Percentiles rank a stretch among this genome's conserved stretches.
Conservation (phyloP, 257 asterid genomes). For the Solanum rostratum region DNA sequence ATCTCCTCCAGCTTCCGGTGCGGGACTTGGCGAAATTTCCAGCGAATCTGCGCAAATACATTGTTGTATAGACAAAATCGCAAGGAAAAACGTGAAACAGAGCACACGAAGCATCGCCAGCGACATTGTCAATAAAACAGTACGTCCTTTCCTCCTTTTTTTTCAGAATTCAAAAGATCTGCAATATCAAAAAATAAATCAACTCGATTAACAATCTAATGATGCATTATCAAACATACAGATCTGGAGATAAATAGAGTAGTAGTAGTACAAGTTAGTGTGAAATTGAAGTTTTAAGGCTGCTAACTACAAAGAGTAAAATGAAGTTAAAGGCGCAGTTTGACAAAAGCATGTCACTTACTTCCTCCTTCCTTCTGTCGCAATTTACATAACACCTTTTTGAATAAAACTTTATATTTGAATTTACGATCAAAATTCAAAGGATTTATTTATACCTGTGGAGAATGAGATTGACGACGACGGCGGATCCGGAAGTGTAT, state of each 20-base stretch:
- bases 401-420: too few relatives aligned
- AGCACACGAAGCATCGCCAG: background rate
- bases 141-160: background rate
- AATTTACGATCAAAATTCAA: too few relatives aligned
- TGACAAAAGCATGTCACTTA: background rate
- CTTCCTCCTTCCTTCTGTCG: background rate
- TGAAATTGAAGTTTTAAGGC: background rate
- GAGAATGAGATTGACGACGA: background rate
- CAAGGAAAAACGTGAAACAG: constrained; percentile 11
- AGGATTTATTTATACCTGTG: too few relatives aligned
- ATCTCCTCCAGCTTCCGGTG: constrained; percentile 26
- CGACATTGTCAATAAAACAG: constrained; percentile 1
- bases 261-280: background rate
- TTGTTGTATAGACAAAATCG: constrained; percentile 5
- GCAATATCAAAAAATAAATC: background rate
- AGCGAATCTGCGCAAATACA: constrained; percentile 19
- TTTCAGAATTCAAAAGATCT: background rate
- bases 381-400: background rate
- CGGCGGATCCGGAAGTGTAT: background rate
- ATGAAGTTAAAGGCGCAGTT: background rate
- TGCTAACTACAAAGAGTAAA: background rate
- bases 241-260: background rate
- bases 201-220: background rate
- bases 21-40: constrained; percentile 24
- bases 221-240: background rate